Percentiles rank a stretch among this genome's conserved stretches.
phyloP scores from a whole-genome alignment of 1,139 yeast genomes.

The Pichia sp. region DNA sequence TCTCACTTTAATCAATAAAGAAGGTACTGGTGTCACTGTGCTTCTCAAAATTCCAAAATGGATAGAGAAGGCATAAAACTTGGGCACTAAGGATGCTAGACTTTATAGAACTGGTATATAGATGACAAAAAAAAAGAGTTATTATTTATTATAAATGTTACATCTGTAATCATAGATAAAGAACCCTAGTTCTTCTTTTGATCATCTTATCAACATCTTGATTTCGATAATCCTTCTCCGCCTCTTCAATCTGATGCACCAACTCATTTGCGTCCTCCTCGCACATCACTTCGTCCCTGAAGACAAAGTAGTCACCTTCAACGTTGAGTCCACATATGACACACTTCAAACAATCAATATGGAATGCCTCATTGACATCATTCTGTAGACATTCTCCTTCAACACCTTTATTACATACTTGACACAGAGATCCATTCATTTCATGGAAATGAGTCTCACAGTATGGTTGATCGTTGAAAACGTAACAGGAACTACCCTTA shows the following conservation, averaged over 20 bases:
- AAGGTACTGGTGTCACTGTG: constrained; percentile 21
- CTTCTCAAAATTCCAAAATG: constrained; percentile 17
- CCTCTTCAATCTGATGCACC: constrained; percentile 11
- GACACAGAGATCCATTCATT: constrained; percentile 69
- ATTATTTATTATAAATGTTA: background rate
- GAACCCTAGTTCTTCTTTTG: constrained; percentile 25
- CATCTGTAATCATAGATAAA: constrained; percentile 18
- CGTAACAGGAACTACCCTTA: constrained; percentile 69
- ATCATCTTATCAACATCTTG: constrained; percentile 15
- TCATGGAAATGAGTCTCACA: constrained; percentile 79
- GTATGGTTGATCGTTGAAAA: constrained; percentile 68
- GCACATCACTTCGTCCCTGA: constrained; percentile 46
- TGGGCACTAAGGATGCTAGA: constrained; percentile 14
- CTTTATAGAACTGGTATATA: no score
- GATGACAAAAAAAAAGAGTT: background rate
- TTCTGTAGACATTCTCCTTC: constrained; percentile 90
- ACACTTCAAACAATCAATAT: constrained; percentile 56
- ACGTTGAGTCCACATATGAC: constrained; percentile 42
- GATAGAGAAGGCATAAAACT: background rate
- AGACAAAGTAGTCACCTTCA: constrained; percentile 47
- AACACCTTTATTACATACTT: constrained; percentile 63
- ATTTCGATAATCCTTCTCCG: constrained; percentile 9
- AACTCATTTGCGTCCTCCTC: constrained; percentile 31
- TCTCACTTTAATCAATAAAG: constrained; percentile 16
- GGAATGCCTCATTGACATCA: constrained; percentile 61